phyloP scores from a whole-genome alignment of 2,329 filamentous ascomycete species.

The Ophiostoma quercus region DNA sequence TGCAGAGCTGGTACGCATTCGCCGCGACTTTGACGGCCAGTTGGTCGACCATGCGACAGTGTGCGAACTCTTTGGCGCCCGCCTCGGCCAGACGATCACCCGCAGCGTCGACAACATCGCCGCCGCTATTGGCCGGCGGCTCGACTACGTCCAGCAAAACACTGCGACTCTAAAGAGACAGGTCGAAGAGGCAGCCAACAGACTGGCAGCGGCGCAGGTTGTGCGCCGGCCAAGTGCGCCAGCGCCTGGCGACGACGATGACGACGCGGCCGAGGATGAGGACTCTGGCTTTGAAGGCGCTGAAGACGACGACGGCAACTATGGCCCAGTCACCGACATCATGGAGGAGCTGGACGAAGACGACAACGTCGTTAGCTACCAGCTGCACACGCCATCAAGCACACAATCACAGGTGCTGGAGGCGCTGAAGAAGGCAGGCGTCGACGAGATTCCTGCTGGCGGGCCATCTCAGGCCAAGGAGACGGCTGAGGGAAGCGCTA shows the following conservation, averaged over 20 bases:
- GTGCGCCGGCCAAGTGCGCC: slow-evolving; percentile 46
- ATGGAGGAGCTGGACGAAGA: slow-evolving; percentile 87
- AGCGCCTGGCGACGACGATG: slow-evolving; percentile 38
- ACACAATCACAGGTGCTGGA: slow-evolving; percentile 63
- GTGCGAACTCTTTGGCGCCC: slow-evolving; percentile 43
- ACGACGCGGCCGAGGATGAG: slow-evolving; percentile 58
- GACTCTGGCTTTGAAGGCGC: not conserved
- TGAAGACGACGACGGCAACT: slow-evolving; percentile 54
- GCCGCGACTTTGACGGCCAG: slow-evolving; percentile 55
- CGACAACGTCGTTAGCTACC: slow-evolving; percentile 71
- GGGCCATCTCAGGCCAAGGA: slow-evolving; percentile 10
- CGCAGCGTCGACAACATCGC: slow-evolving; percentile 59
- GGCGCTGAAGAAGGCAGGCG: slow-evolving; percentile 70
- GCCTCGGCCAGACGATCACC: slow-evolving; percentile 33
- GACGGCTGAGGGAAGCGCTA: not conserved
- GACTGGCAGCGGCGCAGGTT: slow-evolving; percentile 58
- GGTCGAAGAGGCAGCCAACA: slow-evolving; percentile 62
- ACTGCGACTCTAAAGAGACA: slow-evolving; percentile 68
- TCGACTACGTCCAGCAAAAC: slow-evolving; percentile 88
- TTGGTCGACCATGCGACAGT: slow-evolving; percentile 57
- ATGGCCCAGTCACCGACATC: slow-evolving; percentile 81
- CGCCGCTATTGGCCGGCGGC: slow-evolving; percentile 63
- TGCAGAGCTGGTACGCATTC: slow-evolving; percentile 54
- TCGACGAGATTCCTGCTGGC: slow-evolving; percentile 38
- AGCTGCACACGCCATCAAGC: slow-evolving; percentile 61